Evolutionary conservation across 371 early-diverging fungal species (phyloP).

Genomic region (Mucor indicus): DNA sequence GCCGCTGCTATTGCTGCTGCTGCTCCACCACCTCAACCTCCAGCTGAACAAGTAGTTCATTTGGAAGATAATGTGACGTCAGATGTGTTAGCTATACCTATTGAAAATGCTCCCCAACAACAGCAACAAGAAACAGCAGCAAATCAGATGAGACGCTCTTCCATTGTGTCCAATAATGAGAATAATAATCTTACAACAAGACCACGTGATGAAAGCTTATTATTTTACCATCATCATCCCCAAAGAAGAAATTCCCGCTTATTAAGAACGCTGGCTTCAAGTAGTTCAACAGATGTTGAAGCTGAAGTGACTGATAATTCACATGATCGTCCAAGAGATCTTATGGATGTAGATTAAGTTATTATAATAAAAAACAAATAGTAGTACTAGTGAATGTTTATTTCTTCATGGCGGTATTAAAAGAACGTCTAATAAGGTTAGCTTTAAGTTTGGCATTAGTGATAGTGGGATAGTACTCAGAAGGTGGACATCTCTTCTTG

Average conservation of each 20-base stretch:
- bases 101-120: conserved; percentile 3
- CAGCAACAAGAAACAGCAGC: not conserved
- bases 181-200: too few relatives aligned
- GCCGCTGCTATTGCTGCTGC: conserved; percentile 29
- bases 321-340: conserved; percentile 19
- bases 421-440: conserved; percentile 6
- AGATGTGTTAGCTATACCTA: conserved; percentile 26
- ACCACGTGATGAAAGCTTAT: conserved; percentile 18
- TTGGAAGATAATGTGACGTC: conserved; percentile 22
- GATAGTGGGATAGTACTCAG: conserved; percentile 33
- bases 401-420: too few relatives aligned
- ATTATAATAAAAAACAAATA: not conserved
- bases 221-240: conserved; percentile 24
- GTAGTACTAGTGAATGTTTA: too few relatives aligned
- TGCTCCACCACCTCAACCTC: conserved; percentile 26
- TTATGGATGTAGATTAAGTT: conserved; percentile 33
- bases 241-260: conserved; percentile 21
- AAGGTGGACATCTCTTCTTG: conserved; percentile 20
- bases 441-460: conserved; percentile 19
- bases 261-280: conserved; percentile 24
- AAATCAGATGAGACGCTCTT: conserved; percentile 2
- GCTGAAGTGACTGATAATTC: conserved; percentile 18
- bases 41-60: conserved; percentile 35
- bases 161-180: not conserved
- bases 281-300: conserved; percentile 33